Percentiles rank a stretch among this genome's conserved stretches.
These are phyloP conservation scores for Amaranthus palmeri DNA, from an alignment of 148 eudicot species.

Conservation along the genomic window DNA sequence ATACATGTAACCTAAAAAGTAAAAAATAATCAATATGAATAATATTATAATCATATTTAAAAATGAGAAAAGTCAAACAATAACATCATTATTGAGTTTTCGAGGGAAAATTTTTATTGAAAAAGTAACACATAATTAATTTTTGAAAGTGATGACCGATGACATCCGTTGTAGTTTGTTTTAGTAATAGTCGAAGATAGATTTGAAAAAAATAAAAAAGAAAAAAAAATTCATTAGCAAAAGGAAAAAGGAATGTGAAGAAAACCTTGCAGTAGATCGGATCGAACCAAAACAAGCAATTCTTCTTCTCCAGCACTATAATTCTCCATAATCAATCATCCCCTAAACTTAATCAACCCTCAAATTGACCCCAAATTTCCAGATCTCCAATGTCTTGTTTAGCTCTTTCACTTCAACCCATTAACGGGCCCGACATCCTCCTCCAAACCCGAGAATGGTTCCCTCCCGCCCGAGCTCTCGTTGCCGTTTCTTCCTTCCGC, in stretches of 20 bases:
- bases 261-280: background rate
- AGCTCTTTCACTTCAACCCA: slow-evolving; percentile 86
- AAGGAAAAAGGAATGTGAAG: background rate
- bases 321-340: slow-evolving; percentile 9
- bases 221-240: background rate
- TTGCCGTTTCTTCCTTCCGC: slow-evolving; percentile 78
- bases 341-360: too few relatives aligned
- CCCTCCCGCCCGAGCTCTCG: slow-evolving; percentile 87
- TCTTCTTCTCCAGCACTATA: background rate
- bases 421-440: slow-evolving; percentile 77
- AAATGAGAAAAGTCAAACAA: too few relatives aligned
- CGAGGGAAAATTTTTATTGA: too few relatives aligned
- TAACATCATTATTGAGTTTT: too few relatives aligned
- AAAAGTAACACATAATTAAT: too few relatives aligned
- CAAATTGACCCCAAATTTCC: background rate
- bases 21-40: too few relatives aligned
- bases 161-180: too few relatives aligned
- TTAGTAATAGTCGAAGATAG: too few relatives aligned
- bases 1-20: too few relatives aligned
- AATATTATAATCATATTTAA: too few relatives aligned
- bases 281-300: background rate
- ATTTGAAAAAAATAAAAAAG: background rate
- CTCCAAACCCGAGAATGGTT: slow-evolving; percentile 99
- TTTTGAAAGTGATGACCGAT: too few relatives aligned
- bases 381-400: slow-evolving; percentile 57